Conservation (phyloP, 2,329 filamentous ascomycete species). For the Penicillium sp. region DNA sequence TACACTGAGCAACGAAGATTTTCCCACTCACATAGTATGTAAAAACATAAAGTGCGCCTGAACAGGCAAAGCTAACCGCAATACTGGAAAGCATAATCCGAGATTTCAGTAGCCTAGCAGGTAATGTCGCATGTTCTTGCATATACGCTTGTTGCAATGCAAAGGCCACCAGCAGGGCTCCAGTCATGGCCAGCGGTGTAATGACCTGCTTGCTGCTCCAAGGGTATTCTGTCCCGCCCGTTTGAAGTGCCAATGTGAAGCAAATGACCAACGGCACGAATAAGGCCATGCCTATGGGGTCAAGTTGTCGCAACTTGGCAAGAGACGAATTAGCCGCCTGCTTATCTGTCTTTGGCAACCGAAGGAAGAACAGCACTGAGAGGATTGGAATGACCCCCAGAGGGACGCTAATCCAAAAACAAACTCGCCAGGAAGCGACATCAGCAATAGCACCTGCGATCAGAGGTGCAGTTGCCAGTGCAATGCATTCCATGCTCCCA, state of each 20-base stretch:
- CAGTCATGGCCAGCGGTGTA: neutral
- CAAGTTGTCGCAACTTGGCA: neutral
- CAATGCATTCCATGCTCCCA: neutral
- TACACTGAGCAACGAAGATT: neutral
- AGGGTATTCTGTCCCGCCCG: neutral
- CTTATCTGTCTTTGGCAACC: neutral
- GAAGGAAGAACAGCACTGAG: neutral
- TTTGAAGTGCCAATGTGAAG: neutral
- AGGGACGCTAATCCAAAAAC: neutral
- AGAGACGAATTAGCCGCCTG: neutral
- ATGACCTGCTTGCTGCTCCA: neutral
- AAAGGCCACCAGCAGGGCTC: neutral
- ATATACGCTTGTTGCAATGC: neutral
- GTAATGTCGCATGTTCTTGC: neutral
- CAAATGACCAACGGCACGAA: neutral
- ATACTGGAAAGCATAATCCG: neutral
- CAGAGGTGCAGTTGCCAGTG: neutral
- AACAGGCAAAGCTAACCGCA: neutral
- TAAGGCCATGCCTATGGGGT: neutral
- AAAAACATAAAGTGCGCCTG: neutral
- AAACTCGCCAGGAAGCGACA: neutral
- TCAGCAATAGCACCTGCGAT: neutral
- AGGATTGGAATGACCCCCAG: neutral
- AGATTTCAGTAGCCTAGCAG: neutral
- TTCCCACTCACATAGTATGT: neutral